Evolutionary conservation across 2,329 filamentous ascomycete genomes (phyloP).

Genomic region (Exophiala sp.): DNA sequence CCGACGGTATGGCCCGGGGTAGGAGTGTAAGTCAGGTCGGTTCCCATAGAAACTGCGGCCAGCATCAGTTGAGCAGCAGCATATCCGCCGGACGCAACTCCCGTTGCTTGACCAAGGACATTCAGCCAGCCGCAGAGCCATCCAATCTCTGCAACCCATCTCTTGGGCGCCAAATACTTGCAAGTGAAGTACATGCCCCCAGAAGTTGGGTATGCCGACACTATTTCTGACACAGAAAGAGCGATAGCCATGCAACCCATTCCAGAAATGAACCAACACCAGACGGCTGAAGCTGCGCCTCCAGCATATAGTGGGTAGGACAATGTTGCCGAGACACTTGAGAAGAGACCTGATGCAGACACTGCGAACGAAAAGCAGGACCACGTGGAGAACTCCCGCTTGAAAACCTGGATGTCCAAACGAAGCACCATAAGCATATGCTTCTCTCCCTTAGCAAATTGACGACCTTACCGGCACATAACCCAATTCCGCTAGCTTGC

Average conservation of each 20-base stretch:
- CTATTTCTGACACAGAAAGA: slow-evolving; percentile 54
- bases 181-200: slow-evolving; percentile 56
- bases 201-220: slow-evolving; percentile 57
- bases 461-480: too few species aligned
- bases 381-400: slow-evolving; percentile 57
- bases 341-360: slow-evolving; percentile 55
- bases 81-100: slow-evolving; percentile 58
- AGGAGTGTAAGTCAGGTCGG: slow-evolving; percentile 48
- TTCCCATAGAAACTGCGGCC: slow-evolving; percentile 52
- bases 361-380: slow-evolving; percentile 61
- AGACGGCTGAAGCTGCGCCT: slow-evolving; percentile 53
- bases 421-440: too few species aligned
- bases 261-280: slow-evolving; percentile 59
- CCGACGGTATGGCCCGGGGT: slow-evolving; percentile 48
- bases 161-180: slow-evolving; percentile 52
- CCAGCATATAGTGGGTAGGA: slow-evolving; percentile 53
- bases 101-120: slow-evolving; percentile 48
- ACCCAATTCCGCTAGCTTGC: too few species aligned
- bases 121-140: slow-evolving; percentile 53
- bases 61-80: slow-evolving; percentile 56
- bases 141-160: slow-evolving; percentile 43
- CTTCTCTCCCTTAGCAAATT: too few species aligned
- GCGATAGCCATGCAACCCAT: slow-evolving; percentile 56
- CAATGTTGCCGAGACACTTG: slow-evolving; percentile 56
- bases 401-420: slow-evolving; percentile 33